phyloP scores from a whole-genome alignment of 2,329 filamentous ascomycete species.

The Diaporthe longicolla region DNA sequence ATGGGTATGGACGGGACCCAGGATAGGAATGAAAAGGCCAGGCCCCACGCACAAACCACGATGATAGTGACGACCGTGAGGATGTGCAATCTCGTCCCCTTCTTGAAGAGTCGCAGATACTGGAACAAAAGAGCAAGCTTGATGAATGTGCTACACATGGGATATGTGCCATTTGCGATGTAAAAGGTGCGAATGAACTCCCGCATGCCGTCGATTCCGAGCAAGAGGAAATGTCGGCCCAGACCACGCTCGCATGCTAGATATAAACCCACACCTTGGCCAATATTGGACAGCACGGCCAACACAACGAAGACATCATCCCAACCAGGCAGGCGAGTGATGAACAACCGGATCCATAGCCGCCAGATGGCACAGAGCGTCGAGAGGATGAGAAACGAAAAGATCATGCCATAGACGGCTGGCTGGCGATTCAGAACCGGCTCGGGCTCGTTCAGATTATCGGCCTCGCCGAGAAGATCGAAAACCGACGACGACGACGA shows the following conservation, averaged over 20 bases:
- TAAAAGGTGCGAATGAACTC: slow-evolving; percentile 42
- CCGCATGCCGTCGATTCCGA: slow-evolving; percentile 30
- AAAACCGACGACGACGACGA: slow-evolving; percentile 36
- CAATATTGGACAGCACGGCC: slow-evolving; percentile 38
- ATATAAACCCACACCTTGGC: slow-evolving; percentile 16
- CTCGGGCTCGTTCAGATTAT: slow-evolving; percentile 43
- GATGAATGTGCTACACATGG: slow-evolving; percentile 44
- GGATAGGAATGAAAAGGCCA: slow-evolving; percentile 50
- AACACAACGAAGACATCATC: slow-evolving; percentile 44
- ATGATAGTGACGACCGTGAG: slow-evolving; percentile 46
- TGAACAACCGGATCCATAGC: slow-evolving; percentile 42
- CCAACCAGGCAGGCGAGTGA: slow-evolving; percentile 42
- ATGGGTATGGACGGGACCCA: slow-evolving; percentile 53
- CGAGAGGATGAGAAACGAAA: slow-evolving; percentile 42
- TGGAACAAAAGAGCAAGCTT: slow-evolving; percentile 45
- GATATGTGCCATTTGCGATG: slow-evolving; percentile 43
- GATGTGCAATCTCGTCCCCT: slow-evolving; percentile 36
- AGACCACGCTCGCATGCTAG: slow-evolving; percentile 21
- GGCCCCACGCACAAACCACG: slow-evolving; percentile 51
- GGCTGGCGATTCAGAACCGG: slow-evolving; percentile 41
- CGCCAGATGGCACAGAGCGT: slow-evolving; percentile 43
- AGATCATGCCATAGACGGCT: slow-evolving; percentile 42
- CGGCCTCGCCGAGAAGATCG: slow-evolving; percentile 42
- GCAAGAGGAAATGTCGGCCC: slow-evolving; percentile 36
- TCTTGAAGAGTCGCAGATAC: slow-evolving; percentile 44